These are phyloP conservation scores for Carallia brachiata DNA, from an alignment of 345 rosid genomes.

Conservation along the genomic window DNA sequence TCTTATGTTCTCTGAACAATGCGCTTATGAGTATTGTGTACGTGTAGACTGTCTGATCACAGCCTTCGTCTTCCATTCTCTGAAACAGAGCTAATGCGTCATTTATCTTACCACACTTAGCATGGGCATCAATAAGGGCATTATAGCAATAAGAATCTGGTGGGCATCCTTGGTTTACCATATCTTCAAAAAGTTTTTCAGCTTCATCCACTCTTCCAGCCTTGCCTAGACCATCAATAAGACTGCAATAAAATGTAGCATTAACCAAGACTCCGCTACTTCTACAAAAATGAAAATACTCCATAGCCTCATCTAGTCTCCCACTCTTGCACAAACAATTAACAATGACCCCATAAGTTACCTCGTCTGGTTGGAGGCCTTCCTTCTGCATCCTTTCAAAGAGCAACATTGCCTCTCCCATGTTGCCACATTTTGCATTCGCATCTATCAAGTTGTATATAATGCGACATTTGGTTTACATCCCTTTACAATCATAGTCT, in stretches of 20 bases:
- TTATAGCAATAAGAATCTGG: conserved; percentile 83
- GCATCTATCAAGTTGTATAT: conserved; percentile 78
- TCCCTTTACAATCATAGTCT: conserved; percentile 61
- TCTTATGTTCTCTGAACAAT: conserved; percentile 59
- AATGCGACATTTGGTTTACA: conserved; percentile 66
- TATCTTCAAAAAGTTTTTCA: conserved; percentile 66
- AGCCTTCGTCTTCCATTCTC: conserved; percentile 76
- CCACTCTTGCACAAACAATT: conserved; percentile 75
- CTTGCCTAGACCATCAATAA: conserved; percentile 88
- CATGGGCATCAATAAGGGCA: conserved; percentile 66
- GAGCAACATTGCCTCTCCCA: conserved; percentile 64
- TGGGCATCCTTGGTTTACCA: conserved; percentile 59
- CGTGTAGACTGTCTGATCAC: conserved; percentile 73
- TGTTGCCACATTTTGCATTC: conserved; percentile 61
- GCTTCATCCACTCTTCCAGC: conserved; percentile 78
- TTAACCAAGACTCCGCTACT: conserved; percentile 53
- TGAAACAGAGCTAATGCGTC: conserved; percentile 60
- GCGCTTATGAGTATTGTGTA: conserved; percentile 67
- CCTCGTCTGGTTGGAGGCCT: conserved; percentile 68
- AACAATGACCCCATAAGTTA: conserved; percentile 65
- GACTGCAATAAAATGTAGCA: conserved; percentile 68
- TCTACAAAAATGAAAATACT: conserved; percentile 44
- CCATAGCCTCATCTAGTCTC: conserved; percentile 71
- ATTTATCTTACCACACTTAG: conserved; percentile 56
- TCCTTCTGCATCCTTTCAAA: conserved; percentile 72